These are phyloP conservation scores for Pezicula radicicola DNA, from an alignment of 2,329 filamentous ascomycete species.

Conservation along the genomic window DNA sequence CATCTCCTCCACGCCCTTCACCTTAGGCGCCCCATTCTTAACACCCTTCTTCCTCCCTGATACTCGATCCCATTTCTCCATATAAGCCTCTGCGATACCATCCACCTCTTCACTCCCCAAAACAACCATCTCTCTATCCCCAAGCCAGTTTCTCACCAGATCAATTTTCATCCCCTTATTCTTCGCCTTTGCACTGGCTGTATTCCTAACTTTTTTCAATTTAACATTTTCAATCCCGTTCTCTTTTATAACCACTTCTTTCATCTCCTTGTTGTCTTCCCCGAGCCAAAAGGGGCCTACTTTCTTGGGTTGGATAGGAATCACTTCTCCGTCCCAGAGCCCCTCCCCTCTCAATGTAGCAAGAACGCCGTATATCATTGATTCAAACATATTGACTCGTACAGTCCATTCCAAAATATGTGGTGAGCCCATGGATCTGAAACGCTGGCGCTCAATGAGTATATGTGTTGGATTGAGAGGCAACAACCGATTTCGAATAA, in stretches of 20 bases:
- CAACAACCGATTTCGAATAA: conserved; percentile 45
- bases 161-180: conserved; percentile 62
- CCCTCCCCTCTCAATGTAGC: conserved; percentile 48
- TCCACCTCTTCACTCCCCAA: conserved; percentile 31
- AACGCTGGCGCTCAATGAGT: conserved; percentile 63
- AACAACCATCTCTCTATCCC: conserved; percentile 22
- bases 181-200: conserved; percentile 37
- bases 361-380: conserved; percentile 73
- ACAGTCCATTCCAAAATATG: conserved; percentile 80
- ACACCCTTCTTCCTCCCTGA: conserved; percentile 22
- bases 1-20: conserved; percentile 25
- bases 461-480: conserved; percentile 61
- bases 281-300: conserved; percentile 55
- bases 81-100: conserved; percentile 32
- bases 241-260: conserved; percentile 12
- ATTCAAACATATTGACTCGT: conserved; percentile 77
- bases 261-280: conserved; percentile 18
- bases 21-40: conserved; percentile 8
- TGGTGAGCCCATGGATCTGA: conserved; percentile 59
- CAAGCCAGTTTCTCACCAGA: conserved; percentile 54
- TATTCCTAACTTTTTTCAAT: conserved; percentile 29
- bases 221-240: conserved; percentile 19
- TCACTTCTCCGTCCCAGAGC: conserved; percentile 39
- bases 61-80: conserved; percentile 26
- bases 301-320: conserved; percentile 49